Conservation (phyloP, 805 yeast species). For the Myxozyma mucilagina region DNA sequence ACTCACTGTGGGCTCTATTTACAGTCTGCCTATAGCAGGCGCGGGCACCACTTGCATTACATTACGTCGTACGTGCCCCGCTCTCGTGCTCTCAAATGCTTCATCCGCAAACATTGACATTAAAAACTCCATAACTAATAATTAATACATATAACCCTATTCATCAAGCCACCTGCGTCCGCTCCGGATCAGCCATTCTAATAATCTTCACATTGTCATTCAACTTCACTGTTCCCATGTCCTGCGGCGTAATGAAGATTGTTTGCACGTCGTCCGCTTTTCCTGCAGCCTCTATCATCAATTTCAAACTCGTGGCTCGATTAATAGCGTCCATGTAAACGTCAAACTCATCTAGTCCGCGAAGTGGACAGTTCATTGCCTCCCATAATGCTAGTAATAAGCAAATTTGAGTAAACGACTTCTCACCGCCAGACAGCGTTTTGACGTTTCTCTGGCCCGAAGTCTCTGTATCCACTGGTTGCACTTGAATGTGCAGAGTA, state of each 20-base stretch:
- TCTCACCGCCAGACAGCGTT: conserved; percentile 95
- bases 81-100: too few relatives aligned
- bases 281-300: conserved; percentile 67
- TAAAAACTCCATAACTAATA: not conserved
- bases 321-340: conserved; percentile 96
- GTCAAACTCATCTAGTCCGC: conserved; percentile 94
- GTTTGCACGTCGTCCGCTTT: conserved; percentile 74
- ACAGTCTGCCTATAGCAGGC: too few relatives aligned
- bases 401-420: conserved; percentile 89
- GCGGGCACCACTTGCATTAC: too few relatives aligned
- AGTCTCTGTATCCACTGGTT: conserved; percentile 39
- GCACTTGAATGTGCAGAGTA: conserved; percentile 31
- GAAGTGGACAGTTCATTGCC: conserved; percentile 80
- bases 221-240: conserved; percentile 69
- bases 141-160: not conserved
- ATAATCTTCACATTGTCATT: conserved; percentile 48
- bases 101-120: not conserved
- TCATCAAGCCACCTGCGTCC: conserved; percentile 15
- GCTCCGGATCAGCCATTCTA: conserved; percentile 41
- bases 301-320: conserved; percentile 71
- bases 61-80: too few relatives aligned
- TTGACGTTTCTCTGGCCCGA: conserved; percentile 66
- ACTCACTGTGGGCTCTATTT: too few relatives aligned
- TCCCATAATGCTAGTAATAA: conserved; percentile 88
- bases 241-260: conserved; percentile 91